Conservation (phyloP, 2,329 filamentous ascomycete species). For the Mycosphaerella sp. region DNA sequence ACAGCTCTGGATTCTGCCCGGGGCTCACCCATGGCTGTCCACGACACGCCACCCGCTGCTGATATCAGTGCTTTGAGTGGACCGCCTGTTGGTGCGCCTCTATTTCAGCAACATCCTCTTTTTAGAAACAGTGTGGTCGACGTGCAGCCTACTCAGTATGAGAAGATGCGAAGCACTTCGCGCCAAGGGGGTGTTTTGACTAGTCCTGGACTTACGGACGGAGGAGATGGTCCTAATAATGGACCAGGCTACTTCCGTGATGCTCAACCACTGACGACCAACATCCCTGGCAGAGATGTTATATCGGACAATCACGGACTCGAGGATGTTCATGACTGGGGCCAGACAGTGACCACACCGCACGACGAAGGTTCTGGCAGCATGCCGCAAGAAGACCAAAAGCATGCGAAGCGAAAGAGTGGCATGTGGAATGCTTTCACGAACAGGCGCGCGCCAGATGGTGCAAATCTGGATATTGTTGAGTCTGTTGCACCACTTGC, state of each 20-base stretch:
- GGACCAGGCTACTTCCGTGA: slow-evolving; percentile 24
- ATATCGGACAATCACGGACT: slow-evolving; percentile 20
- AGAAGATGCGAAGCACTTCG: slow-evolving; percentile 18
- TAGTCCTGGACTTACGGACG: slow-evolving; percentile 1
- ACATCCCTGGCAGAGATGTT: neutral
- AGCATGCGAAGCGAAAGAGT: slow-evolving; percentile 16
- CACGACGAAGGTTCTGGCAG: neutral
- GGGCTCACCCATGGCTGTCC: neutral
- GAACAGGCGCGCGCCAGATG: slow-evolving; percentile 5
- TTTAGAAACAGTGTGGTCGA: slow-evolving; percentile 15
- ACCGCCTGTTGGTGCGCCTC: slow-evolving; percentile 21
- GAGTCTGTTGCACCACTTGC: slow-evolving; percentile 1
- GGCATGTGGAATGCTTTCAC: slow-evolving; percentile 24
- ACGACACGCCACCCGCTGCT: slow-evolving; percentile 1
- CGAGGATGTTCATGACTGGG: slow-evolving; percentile 4
- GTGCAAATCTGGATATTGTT: neutral
- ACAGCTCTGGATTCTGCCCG: neutral
- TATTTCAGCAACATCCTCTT: slow-evolving; percentile 25
- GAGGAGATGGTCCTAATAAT: neutral
- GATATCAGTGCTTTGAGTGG: slow-evolving; percentile 23
- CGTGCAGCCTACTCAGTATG: slow-evolving; percentile 23
- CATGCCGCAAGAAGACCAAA: slow-evolving; percentile 2
- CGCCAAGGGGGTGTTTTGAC: slow-evolving; percentile 7
- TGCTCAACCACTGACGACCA: neutral
- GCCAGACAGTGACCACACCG: neutral